Evolutionary conservation across 768 basidiomycete species (phyloP).

Genomic region (Lactarius akahatsu): DNA sequence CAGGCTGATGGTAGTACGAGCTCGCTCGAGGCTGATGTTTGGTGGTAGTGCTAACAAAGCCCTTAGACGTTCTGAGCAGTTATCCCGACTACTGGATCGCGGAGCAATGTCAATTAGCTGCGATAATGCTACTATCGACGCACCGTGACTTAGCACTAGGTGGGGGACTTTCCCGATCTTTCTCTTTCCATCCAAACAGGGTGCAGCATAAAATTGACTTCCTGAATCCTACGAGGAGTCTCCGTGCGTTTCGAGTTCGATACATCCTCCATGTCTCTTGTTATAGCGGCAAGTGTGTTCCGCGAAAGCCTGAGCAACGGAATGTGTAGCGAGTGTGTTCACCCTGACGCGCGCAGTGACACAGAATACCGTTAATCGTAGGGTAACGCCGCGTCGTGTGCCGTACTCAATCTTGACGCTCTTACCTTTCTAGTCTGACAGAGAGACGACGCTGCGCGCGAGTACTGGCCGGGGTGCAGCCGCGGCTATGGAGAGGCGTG

Average conservation of each 20-base stretch:
- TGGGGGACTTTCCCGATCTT: conserved; percentile 4
- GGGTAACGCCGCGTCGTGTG: background rate
- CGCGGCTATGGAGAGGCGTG: background rate
- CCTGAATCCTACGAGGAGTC: too few relatives aligned
- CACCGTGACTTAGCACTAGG: background rate
- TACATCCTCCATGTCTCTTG: background rate
- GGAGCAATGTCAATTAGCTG: background rate
- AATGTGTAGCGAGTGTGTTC: background rate
- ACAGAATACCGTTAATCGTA: background rate
- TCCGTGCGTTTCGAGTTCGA: too few relatives aligned
- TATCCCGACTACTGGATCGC: background rate
- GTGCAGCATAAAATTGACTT: background rate
- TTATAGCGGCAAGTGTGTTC: background rate
- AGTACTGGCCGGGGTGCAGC: background rate
- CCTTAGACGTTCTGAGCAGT: background rate
- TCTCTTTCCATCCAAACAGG: background rate
- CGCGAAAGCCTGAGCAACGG: background rate
- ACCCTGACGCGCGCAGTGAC: background rate
- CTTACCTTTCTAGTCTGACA: background rate
- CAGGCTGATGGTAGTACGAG: background rate
- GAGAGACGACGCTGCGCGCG: background rate
- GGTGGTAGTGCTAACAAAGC: background rate
- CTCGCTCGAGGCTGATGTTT: background rate
- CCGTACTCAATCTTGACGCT: background rate
- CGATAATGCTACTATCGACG: conserved; percentile 2